Conservation (phyloP, 108 stramenopile genomes). For the Aurantiochytrium sp. region DNA sequence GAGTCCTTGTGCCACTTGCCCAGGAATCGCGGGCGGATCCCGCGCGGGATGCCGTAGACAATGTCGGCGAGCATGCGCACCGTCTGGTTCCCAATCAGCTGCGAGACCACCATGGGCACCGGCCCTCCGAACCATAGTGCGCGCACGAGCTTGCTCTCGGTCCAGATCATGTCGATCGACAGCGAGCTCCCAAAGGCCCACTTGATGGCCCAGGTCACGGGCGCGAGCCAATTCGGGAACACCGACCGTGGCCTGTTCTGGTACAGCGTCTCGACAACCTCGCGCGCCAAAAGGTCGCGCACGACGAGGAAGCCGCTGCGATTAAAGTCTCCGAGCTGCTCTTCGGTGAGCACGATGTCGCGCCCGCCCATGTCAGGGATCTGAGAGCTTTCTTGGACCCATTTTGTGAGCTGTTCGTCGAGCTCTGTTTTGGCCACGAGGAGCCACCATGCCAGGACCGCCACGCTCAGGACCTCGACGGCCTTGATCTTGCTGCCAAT, state of each 20-base stretch:
- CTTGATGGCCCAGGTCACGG: neutral
- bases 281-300: neutral
- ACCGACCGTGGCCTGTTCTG: neutral
- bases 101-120: neutral
- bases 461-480: no score
- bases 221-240: neutral
- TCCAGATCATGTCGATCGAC: neutral
- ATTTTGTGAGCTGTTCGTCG: no score
- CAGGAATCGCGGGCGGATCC: neutral
- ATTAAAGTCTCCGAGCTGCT: neutral
- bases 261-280: neutral
- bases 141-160: neutral
- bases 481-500: no score
- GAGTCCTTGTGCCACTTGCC: slow-evolving; percentile 8
- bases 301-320: neutral
- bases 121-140: neutral
- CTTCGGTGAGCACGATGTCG: neutral
- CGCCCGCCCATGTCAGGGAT: no score
- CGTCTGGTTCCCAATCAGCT: neutral
- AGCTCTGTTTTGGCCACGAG: no score
- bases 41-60: neutral
- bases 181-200: neutral
- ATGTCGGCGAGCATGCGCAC: neutral
- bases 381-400: no score
- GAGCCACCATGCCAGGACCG: no score